Evolutionary conservation across 148 eudicot species (phyloP), one percentile per base, ranked within the genome.

Genomic region (Silene latifolia): DNA sequence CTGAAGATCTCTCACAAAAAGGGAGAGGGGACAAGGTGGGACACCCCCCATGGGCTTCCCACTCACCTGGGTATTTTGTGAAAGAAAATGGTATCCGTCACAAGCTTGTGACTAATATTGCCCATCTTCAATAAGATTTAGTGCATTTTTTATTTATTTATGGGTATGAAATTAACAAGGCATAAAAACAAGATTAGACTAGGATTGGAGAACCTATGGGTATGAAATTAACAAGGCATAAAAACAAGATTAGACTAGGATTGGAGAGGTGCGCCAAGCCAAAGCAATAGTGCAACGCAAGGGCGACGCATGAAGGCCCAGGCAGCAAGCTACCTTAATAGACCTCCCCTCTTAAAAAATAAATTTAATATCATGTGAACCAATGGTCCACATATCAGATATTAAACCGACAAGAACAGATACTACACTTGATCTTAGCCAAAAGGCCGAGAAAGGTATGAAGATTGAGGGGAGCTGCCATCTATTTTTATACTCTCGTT

Each of bases 341-440:
- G 78, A 8, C 44, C 67, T 24, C 59, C 67, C 75, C 82, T 65
- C 79, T 63, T 39, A 62, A 80, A 75, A 75, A 70, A 75, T 75
- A 46, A 80, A 86, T 73, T 85, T 87, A 83, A 87, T 81, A 85
- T 85, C 88, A 63, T 70, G 87, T 85, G 84, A 11, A 51, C 82
- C 80, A 20, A 65, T 87, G 82, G 74, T 74, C 79, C 87, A 87
- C 87, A 59, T 85, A 85, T 85, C 87, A 86, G 87, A 87, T 87
- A 86, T 89, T 89, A 89, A 89, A 86, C 89, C 88, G 88, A 88
- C 88, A 86, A 89, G 88, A 89, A 86, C 88, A 89, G 88, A 89
- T 89, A 86, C 86, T 89, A 89, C 91, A 88, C 91, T 88, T 86
- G 88, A 90, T 90, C 89, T 88, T 90, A 86, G 94, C 94, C 94